Evolutionary conservation across 441 rosid species (phyloP).

Genomic region (Adansonia rubrostipa): DNA sequence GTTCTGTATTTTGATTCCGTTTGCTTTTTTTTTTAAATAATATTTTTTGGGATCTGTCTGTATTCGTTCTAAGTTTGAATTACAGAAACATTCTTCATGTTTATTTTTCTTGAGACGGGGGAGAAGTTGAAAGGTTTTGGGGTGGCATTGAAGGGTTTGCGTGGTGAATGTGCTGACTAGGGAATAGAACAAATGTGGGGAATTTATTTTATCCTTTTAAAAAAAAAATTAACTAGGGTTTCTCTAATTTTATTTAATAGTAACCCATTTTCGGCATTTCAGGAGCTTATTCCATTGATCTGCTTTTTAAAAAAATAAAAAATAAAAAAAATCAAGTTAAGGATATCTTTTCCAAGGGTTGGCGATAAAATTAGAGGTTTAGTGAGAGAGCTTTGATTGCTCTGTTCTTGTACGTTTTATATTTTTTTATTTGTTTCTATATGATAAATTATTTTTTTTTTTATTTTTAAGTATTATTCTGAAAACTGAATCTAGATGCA

Average conservation of each 20-base stretch:
- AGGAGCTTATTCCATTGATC: no score
- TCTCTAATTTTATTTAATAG: not conserved
- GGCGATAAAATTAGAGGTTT: no score
- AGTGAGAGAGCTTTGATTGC: no score
- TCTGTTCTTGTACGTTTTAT: no score
- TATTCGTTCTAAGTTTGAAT: not conserved
- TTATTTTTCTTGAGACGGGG: not conserved
- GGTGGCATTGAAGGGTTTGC: constrained; percentile 35
- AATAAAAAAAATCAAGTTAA: no score
- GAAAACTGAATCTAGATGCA: constrained; percentile 9
- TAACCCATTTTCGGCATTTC: not conserved
- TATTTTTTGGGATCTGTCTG: constrained; percentile 4
- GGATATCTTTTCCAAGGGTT: no score
- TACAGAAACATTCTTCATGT: constrained; percentile 13
- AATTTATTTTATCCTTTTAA: constrained; percentile 17
- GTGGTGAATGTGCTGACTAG: constrained; percentile 22
- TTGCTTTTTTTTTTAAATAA: not conserved
- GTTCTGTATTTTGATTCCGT: constrained; percentile 1
- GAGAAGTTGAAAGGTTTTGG: constrained; percentile 19
- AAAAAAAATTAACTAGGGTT: constrained; percentile 10
- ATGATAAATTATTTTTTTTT: not conserved
- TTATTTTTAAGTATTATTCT: not conserved
- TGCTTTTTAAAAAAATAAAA: no score
- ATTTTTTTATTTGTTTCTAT: not conserved
- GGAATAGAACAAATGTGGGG: constrained; percentile 19